phyloP scores from a whole-genome alignment of 257 asterid species.

The Thymus quinquecostatus region DNA sequence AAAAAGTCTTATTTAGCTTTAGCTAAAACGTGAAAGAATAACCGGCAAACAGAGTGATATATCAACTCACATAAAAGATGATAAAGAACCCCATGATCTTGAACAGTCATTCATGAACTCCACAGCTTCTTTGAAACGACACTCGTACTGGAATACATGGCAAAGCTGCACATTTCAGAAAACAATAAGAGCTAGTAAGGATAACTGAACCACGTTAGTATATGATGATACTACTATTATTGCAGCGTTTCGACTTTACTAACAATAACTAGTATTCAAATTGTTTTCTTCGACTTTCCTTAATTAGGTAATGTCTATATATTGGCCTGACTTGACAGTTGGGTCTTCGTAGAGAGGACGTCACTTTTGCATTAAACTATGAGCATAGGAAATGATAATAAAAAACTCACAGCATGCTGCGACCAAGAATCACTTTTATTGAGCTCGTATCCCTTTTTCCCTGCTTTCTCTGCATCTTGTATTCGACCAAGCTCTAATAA shows the following conservation, averaged over 20 bases:
- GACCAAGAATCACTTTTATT: constrained; percentile 82
- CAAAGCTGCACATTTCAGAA: constrained; percentile 69
- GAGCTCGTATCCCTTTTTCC: constrained; percentile 71
- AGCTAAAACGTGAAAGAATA: constrained; percentile 17
- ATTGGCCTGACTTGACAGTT: not conserved
- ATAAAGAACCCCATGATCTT: constrained; percentile 72
- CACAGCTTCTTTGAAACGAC: constrained; percentile 93
- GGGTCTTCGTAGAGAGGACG: constrained; percentile 8
- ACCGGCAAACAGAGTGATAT: constrained; percentile 1
- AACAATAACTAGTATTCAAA: too few relatives aligned
- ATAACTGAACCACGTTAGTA: constrained; percentile 4
- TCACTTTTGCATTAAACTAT: constrained; percentile 2
- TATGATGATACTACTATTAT: not conserved
- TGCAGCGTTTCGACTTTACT: not conserved
- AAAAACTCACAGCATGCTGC: constrained; percentile 83
- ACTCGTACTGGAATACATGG: constrained; percentile 85
- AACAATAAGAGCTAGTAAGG: constrained; percentile 2
- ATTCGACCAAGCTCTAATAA: constrained; percentile 83
- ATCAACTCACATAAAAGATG: constrained; percentile 80
- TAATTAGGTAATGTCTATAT: not conserved
- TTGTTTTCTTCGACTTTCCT: not conserved
- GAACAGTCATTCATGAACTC: constrained; percentile 84
- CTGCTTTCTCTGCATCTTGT: constrained; percentile 81
- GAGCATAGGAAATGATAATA: not conserved
- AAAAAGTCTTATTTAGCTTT: constrained; percentile 36